These are phyloP conservation scores for Oxytropis ochrocephala DNA, from an alignment of 306 rosid genomes.

Conservation along the genomic window DNA sequence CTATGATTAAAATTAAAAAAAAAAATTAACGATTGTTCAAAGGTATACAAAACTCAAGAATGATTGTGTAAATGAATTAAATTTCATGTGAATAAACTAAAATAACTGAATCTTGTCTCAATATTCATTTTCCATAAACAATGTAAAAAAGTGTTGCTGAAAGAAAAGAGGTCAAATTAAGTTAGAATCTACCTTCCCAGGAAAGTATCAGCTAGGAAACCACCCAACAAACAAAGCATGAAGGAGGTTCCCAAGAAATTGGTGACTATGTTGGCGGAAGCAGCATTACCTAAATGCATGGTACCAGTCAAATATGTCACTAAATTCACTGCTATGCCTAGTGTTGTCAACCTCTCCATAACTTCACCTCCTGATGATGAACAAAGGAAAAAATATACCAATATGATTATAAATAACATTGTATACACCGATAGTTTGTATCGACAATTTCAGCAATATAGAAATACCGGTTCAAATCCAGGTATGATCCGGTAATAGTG, in stretches of 20 bases:
- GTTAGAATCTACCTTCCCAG: conserved; percentile 84
- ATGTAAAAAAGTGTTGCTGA: no score
- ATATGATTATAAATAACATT: no score
- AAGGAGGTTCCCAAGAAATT: conserved; percentile 87
- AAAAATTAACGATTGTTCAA: no score
- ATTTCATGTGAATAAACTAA: not conserved
- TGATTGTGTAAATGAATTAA: no score
- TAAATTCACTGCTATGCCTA: conserved; percentile 81
- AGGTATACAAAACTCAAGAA: no score
- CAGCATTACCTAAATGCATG: conserved; percentile 90
- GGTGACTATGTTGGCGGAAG: conserved; percentile 80
- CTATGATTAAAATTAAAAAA: no score
- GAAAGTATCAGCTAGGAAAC: conserved; percentile 82
- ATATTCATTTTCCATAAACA: no score
- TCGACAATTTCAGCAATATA: no score
- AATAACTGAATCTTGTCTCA: not conserved
- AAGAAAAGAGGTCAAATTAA: no score
- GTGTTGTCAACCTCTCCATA: conserved; percentile 75
- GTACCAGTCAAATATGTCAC: conserved; percentile 74
- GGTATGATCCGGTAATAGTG: not conserved
- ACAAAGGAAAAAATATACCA: no score
- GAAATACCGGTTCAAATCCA: no score
- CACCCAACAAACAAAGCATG: conserved; percentile 88
- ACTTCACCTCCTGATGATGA: conserved; percentile 69
- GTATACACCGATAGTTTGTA: no score